phyloP scores from a whole-genome alignment of 2,329 filamentous ascomycete genomes.

The Botryotinia convoluta region DNA sequence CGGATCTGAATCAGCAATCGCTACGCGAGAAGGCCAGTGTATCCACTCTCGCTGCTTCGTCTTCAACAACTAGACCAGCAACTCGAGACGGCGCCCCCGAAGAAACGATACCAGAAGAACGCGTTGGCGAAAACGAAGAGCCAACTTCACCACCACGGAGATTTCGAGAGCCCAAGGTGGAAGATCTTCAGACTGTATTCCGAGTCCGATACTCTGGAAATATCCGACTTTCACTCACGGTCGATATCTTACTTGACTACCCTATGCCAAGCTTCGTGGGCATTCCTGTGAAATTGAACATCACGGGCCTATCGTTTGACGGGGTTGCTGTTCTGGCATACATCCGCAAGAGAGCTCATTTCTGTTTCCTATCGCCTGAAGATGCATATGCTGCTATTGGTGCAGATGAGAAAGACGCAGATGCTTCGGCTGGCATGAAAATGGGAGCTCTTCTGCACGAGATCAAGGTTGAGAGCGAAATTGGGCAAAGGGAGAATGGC shows the following conservation, averaged over 20 bases:
- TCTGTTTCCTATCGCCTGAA: constrained; percentile 91
- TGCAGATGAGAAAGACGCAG: constrained; percentile 34
- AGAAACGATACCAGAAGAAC: constrained; percentile 34
- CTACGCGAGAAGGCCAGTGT: constrained; percentile 61
- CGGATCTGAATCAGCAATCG: constrained; percentile 41
- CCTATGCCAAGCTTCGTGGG: constrained; percentile 98
- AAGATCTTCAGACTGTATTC: constrained; percentile 91
- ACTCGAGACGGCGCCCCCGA: constrained; percentile 50
- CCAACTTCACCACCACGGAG: constrained; percentile 46
- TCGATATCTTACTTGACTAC: constrained; percentile 94
- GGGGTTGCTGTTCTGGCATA: constrained; percentile 90
- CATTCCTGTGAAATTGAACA: constrained; percentile 89
- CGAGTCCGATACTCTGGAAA: constrained; percentile 87
- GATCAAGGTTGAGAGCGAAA: constrained; percentile 95
- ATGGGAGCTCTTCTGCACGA: constrained; percentile 83
- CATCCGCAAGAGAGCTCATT: constrained; percentile 84
- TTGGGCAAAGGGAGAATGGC: constrained; percentile 84
- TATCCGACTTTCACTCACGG: constrained; percentile 82
- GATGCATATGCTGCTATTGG: constrained; percentile 74
- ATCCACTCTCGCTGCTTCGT: constrained; percentile 58
- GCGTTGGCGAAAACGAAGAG: constrained; percentile 35
- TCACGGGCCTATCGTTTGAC: constrained; percentile 92
- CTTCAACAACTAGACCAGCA: constrained; percentile 53
- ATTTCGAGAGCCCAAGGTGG: constrained; percentile 70
- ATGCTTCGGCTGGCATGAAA: constrained; percentile 39